Conservation (phyloP, 1,284 basidiomycete genomes). For the Porogramme epimiltina region DNA sequence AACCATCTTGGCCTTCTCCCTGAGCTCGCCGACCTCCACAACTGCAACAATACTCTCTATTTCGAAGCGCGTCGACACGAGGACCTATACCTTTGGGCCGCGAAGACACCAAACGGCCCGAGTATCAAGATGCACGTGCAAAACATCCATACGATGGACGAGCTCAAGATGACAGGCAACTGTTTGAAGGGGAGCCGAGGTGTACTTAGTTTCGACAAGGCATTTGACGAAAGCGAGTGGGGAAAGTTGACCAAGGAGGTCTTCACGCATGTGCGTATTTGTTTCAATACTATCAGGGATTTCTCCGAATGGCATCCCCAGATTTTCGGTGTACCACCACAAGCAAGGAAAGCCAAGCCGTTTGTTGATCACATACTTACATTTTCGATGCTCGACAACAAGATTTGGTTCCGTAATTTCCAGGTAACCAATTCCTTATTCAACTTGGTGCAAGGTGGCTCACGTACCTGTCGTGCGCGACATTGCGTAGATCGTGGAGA, state of each 20-base stretch:
- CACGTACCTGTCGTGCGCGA: no score
- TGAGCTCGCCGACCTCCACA: constrained; percentile 96
- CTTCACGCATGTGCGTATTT: constrained; percentile 85
- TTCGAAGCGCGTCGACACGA: constrained; percentile 96
- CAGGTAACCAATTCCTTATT: constrained; percentile 60
- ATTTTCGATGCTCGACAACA: constrained; percentile 94
- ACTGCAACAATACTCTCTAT: constrained; percentile 97
- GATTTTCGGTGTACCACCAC: constrained; percentile 95
- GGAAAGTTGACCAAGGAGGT: constrained; percentile 91
- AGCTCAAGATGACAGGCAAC: constrained; percentile 99
- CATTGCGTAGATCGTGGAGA: constrained; percentile 67
- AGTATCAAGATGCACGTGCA: constrained; percentile 97
- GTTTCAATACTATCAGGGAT: neutral
- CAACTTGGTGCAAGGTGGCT: neutral
- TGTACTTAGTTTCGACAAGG: constrained; percentile 89
- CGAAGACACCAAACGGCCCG: constrained; percentile 97
- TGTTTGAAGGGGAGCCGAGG: constrained; percentile 96
- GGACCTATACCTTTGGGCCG: constrained; percentile 96
- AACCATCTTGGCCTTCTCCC: constrained; percentile 93
- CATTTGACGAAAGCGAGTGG: constrained; percentile 91
- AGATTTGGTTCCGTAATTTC: constrained; percentile 99
- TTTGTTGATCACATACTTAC: constrained; percentile 98
- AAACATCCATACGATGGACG: constrained; percentile 99
- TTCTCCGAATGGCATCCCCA: constrained; percentile 34
- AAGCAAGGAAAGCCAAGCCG: constrained; percentile 90